A percentile compares a stretch with the other conserved stretches of the same genome.
Conservation (phyloP, 495 filamentous ascomycete species). For the Penicillium odoratum region DNA sequence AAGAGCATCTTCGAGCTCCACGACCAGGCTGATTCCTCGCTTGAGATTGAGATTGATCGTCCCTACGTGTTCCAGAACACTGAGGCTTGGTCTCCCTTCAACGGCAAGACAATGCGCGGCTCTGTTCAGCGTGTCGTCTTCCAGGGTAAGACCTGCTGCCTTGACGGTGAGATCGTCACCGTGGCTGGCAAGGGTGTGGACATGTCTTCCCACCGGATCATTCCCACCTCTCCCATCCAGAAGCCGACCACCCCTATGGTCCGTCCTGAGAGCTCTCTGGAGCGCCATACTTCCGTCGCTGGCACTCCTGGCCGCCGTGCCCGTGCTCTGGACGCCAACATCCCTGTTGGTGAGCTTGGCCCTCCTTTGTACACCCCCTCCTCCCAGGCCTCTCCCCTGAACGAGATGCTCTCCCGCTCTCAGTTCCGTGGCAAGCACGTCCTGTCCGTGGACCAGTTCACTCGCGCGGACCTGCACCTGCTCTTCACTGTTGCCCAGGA, state of each 20-base stretch:
- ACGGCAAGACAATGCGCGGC: constrained; percentile 67
- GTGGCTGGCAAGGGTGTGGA: constrained; percentile 65
- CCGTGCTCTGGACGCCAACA: constrained; percentile 28
- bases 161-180: constrained; percentile 65
- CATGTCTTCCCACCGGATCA: constrained; percentile 69
- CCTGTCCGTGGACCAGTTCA: constrained; percentile 86
- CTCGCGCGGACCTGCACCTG: constrained; percentile 78
- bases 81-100: constrained; percentile 71
- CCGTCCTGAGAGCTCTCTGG: constrained; percentile 47
- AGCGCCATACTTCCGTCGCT: constrained; percentile 45
- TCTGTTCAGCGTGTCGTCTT: constrained; percentile 79
- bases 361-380: constrained; percentile 48
- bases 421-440: constrained; percentile 85
- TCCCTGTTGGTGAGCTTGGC: constrained; percentile 51
- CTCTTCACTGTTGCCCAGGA: constrained; percentile 96
- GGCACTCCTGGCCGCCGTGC: constrained; percentile 40
- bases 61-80: constrained; percentile 59
- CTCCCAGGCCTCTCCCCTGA: constrained; percentile 54
- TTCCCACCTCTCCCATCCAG: constrained; percentile 56
- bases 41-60: constrained; percentile 75
- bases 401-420: constrained; percentile 72
- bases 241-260: constrained; percentile 50
- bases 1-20: constrained; percentile 86
- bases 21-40: constrained; percentile 70
- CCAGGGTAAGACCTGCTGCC: constrained; percentile 71